Percentiles rank a stretch among this genome's conserved stretches.
These are phyloP conservation scores for Liriodendron chinense DNA, from an alignment of 164 flowering plant genomes.

Conservation along the genomic window DNA sequence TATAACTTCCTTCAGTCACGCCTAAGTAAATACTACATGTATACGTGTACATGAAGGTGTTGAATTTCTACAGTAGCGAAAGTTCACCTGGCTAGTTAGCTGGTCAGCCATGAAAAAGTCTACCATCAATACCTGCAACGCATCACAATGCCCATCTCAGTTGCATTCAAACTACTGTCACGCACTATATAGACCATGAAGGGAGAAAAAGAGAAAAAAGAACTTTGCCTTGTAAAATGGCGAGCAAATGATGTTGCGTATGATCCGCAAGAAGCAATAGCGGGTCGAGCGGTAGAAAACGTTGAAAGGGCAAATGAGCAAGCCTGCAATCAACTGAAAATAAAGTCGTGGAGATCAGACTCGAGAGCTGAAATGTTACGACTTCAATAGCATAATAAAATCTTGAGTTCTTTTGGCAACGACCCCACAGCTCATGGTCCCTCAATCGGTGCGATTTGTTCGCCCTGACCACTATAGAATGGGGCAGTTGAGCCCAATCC, in stretches of 20 bases:
- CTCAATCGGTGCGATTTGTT: not conserved
- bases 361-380: not conserved
- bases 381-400: not conserved
- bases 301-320: slow-evolving; percentile 85
- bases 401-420: not conserved
- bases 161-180: not conserved
- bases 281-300: slow-evolving; percentile 83
- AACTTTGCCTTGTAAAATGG: slow-evolving; percentile 82
- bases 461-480: not conserved
- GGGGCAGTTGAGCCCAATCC: not conserved
- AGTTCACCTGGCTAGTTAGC: slow-evolving; percentile 90
- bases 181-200: not conserved
- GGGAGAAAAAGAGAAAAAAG: not conserved
- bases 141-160: not conserved
- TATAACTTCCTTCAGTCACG: too few species aligned
- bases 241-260: slow-evolving; percentile 84
- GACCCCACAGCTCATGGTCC: not conserved
- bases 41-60: not conserved
- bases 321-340: slow-evolving; percentile 46
- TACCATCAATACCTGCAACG: slow-evolving; percentile 79
- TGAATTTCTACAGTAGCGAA: not conserved
- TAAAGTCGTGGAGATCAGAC: not conserved
- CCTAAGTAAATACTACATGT: not conserved
- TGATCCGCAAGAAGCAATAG: slow-evolving; percentile 65
- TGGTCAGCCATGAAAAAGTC: slow-evolving; percentile 99